Conservation (phyloP, 2,329 filamentous ascomycete species). For the Epichloe elymi region DNA sequence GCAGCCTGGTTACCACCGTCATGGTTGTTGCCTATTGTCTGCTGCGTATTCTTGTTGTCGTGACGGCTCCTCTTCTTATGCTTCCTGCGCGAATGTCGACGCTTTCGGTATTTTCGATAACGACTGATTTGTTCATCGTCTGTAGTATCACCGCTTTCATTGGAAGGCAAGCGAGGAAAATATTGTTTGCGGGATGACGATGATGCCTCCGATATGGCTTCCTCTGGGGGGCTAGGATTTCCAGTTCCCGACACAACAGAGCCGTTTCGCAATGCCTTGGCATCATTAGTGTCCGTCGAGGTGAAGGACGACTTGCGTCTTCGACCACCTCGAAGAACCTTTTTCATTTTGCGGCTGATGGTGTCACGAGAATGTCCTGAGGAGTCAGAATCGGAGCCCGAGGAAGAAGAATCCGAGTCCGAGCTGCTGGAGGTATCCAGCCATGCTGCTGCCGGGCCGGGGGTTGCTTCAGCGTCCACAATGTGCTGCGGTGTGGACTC, state of each 20-base stretch:
- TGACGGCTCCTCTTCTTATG: constrained; percentile 22
- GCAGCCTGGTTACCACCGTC: constrained; percentile 16
- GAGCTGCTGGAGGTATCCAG: constrained; percentile 57
- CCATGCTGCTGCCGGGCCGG: constrained; percentile 71
- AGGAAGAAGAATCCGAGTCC: constrained; percentile 39
- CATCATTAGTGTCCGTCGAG: constrained; percentile 44
- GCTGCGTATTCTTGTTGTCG: constrained; percentile 31
- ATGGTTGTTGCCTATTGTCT: constrained; percentile 10
- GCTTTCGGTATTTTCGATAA: constrained; percentile 20
- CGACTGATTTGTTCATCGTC: constrained; percentile 29
- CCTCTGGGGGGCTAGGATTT: constrained; percentile 22
- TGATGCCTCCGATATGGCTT: constrained; percentile 25
- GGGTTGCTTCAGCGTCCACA: constrained; percentile 86
- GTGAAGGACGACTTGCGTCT: constrained; percentile 66
- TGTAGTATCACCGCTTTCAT: constrained; percentile 29
- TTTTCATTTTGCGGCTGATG: constrained; percentile 62
- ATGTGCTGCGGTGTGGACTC: constrained; percentile 85
- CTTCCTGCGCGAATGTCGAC: constrained; percentile 20
- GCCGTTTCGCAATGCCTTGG: constrained; percentile 22
- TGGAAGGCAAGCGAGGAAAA: constrained; percentile 23
- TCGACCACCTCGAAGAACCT: constrained; percentile 56
- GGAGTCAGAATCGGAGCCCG: constrained; percentile 56
- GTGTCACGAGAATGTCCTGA: constrained; percentile 43
- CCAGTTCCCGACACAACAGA: constrained; percentile 26
- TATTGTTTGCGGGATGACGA: constrained; percentile 23